Evolutionary conservation across 2,329 filamentous ascomycete species (phyloP), one percentile per base, ranked within the genome.

Genomic region (Colletotrichum tamarilloi): DNA sequence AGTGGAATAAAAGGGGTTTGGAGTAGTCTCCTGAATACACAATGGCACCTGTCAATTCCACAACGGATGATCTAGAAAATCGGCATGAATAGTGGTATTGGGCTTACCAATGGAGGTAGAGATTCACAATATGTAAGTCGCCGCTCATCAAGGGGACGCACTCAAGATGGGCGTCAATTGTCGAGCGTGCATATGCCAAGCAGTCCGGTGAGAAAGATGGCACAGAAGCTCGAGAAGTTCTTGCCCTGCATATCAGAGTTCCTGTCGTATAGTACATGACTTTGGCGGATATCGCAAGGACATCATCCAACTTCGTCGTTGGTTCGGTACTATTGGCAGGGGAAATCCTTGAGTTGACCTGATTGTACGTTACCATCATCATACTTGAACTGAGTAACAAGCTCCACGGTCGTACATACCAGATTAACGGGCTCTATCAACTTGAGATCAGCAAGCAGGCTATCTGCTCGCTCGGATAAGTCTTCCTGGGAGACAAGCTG

Each of bases 221-320:
- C 1, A 55, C n/a, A 24, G 52, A 22, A 3, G 19, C 30, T 6
- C 55, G 53, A 3, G 59, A 16, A 3, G 55, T 30, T 26, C 60
- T 70, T 9, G 55, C 68, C n/a, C 68, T 35, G 30, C 35, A 35
- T 16, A 70, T 59, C 6, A 70, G 42, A 32, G 68, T 70, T 5
- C 62, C 68, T 49, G 68, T 65, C 7, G 38, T 59, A 38, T 70
- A 55, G n/a, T 60, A 70, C 5, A 58, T 26, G 6, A 60, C 68
- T 46, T 59, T 38, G 22, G 59, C 32, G 2, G 68, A 65, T 1
- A 60, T 22, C 16, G 53, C 55, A n/a, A 70, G 68, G 3, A 70
- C 35, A 2, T 49, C 19, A 16, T 63, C 66, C 24, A 68, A 19
- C 5, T 24, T 55, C 2, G 35, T 28, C 55, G 19, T 57, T 35